Percentiles rank a stretch among this genome's conserved stretches.
These are phyloP conservation scores for Acrodontium crateriforme DNA, from an alignment of 2,329 filamentous ascomycete species.

Conservation along the genomic window DNA sequence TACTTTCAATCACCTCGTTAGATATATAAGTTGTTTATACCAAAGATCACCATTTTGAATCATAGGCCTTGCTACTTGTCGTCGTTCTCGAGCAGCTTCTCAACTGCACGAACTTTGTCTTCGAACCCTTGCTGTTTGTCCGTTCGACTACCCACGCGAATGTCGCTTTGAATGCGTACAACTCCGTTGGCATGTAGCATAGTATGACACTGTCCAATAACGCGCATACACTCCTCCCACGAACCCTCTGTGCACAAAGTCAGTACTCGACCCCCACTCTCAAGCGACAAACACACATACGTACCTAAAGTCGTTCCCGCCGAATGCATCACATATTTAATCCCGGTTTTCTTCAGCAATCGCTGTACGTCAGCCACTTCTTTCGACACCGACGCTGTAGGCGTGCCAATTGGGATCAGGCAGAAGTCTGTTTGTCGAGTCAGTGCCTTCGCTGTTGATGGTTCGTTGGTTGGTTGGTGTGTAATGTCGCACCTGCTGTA, in stretches of 20 bases:
- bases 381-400: conserved; percentile 35
- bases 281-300: no score
- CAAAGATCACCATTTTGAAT: no score
- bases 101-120: conserved; percentile 59
- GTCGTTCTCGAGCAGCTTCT: conserved; percentile 34
- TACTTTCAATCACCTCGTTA: no score
- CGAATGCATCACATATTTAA: conserved; percentile 82
- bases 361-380: conserved; percentile 84
- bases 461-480: neutral
- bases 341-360: conserved; percentile 63
- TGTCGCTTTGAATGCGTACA: conserved; percentile 73
- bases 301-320: conserved; percentile 83
- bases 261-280: no score
- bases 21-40: no score
- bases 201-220: conserved; percentile 71
- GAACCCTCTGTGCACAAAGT: conserved; percentile 53
- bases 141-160: conserved; percentile 71
- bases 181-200: conserved; percentile 66
- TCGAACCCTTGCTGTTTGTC: conserved; percentile 72
- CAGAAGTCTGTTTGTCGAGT: conserved; percentile 56
- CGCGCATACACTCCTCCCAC: conserved; percentile 76
- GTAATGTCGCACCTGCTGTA: conserved; percentile 39
- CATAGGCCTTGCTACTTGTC: no score
- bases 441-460: neutral
- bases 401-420: conserved; percentile 60